Conservation (phyloP, 1,139 yeast species). For the Sugiyamaella neomexicana region DNA sequence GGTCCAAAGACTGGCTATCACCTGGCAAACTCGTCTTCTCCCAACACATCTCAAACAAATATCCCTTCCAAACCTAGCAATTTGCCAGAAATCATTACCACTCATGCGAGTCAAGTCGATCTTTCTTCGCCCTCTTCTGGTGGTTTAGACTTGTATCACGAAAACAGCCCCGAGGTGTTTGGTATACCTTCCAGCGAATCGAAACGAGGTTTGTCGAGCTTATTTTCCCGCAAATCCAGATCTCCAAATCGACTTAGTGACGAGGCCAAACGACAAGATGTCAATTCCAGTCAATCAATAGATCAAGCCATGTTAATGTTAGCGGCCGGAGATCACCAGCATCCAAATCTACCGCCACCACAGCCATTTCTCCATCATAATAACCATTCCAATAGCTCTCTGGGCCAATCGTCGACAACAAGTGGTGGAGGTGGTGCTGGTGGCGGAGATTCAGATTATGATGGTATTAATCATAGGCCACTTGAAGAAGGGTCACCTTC, state of each 20-base stretch:
- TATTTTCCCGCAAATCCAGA: constrained; percentile 25
- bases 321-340: neutral
- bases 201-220: constrained; percentile 18
- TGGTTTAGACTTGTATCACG: too few relatives aligned
- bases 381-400: constrained; percentile 31
- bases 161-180: too few relatives aligned
- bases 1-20: neutral
- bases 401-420: constrained; percentile 25
- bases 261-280: constrained; percentile 2
- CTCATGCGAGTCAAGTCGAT: constrained; percentile 1
- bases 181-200: constrained; percentile 8
- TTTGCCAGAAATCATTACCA: constrained; percentile 3
- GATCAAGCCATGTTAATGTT: constrained; percentile 29
- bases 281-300: constrained; percentile 27
- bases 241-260: constrained; percentile 20
- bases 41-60: neutral
- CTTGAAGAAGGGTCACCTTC: constrained; percentile 21
- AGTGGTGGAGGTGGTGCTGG: constrained; percentile 25
- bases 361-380: constrained; percentile 23
- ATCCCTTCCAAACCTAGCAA: neutral
- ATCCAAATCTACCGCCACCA: constrained; percentile 1
- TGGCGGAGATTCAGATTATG: constrained; percentile 30
- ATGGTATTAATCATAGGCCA: constrained; percentile 5
- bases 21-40: neutral
- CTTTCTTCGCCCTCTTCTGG: neutral